These are phyloP conservation scores for Cystobasidium ongulense DNA, from an alignment of 768 basidiomycete species.

Conservation along the genomic window DNA sequence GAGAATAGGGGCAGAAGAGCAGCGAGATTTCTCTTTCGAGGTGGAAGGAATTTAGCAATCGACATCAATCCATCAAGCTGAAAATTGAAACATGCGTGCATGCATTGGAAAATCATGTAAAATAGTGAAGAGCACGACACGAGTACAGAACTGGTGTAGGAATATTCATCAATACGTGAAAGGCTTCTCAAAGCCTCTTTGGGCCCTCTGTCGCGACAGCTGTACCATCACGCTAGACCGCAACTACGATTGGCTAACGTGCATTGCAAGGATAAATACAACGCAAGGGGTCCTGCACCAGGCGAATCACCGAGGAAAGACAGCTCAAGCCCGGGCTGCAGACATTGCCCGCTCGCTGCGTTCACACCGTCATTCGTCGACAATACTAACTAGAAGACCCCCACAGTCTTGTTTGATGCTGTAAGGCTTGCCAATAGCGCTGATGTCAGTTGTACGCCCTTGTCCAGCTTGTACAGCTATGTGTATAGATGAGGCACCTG, in stretches of 20 bases:
- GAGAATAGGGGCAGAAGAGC: neutral
- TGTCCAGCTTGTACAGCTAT: constrained; percentile 12
- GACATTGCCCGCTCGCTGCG: neutral
- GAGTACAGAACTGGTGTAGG: no score
- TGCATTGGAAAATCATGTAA: neutral
- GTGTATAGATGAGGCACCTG: neutral
- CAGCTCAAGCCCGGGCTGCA: neutral
- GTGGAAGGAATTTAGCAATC: neutral
- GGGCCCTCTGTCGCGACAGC: no score
- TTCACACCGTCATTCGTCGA: neutral
- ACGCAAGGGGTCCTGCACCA: no score
- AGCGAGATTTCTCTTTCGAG: neutral
- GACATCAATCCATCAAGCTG: no score
- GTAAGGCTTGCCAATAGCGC: neutral
- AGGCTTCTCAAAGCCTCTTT: no score
- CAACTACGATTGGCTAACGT: no score
- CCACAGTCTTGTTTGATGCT: constrained; percentile 27
- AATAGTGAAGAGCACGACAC: neutral
- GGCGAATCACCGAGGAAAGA: no score
- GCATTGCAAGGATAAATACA: no score
- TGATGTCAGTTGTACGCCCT: neutral
- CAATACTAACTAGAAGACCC: neutral
- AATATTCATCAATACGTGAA: no score
- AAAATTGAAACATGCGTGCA: neutral
- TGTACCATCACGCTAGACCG: no score